Evolutionary conservation across 164 flowering plant genomes (phyloP), one percentile per base, ranked within the genome.

Genomic region (Echeveria elegans): DNA sequence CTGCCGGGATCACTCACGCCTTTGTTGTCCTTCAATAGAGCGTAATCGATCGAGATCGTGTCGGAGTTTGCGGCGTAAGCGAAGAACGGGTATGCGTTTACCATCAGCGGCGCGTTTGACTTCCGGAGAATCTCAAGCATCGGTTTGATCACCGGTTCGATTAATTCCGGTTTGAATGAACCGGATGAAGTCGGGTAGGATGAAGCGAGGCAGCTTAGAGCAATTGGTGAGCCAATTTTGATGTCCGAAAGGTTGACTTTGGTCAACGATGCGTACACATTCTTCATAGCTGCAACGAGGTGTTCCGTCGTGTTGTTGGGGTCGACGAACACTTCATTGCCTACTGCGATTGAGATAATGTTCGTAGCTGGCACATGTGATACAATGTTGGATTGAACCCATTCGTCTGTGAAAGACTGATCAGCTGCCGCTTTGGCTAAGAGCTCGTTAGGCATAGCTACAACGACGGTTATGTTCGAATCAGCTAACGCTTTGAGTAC

Each of bases 271-370:
- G 63, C 1, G 66, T 85, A 78, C 62, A 86, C 48, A 61, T 86
- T 85, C 30, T 71, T 71, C 88, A 86, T 83, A 32, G 91, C 91
- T 16, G 79, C 81, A 0, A 86, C 70, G 30, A 86, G 81, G 75
- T 32, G 80, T 19, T 12, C n/a, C 68, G 88, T 82, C 41, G 83
- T 81, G 77, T 81, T 83, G 59, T 80, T 72, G 0, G 85, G 69
- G 73, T 81, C 83, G n/a, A 74, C 85, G 68, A 86, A 84, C 8
- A 85, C 91, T 40, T 86, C 91, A 65, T 86, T 86, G 0, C 91
- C 91, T 19, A 84, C 87, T 38, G 88, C 88, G 52, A 86, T 83
- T 77, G 86, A 71, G 64, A 77, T 81, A 70, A 86, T 86, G 16
- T 76, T 59, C 45, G 90, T 82, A 43, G 66, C 2, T 0, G 90